Conservation (phyloP, 176 grass and related monocot species). For the Carex kokanica region DNA sequence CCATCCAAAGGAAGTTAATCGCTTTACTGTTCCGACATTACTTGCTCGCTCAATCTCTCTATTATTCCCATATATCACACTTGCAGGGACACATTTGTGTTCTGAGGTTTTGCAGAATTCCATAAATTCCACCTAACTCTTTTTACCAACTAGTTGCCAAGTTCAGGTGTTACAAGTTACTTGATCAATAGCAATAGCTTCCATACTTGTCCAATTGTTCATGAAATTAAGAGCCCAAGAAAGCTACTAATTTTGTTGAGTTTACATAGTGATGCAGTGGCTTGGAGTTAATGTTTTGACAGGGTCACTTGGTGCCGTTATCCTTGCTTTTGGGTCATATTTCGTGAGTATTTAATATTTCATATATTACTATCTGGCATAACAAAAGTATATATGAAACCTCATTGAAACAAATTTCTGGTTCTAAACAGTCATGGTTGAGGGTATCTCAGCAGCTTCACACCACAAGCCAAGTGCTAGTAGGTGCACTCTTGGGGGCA, state of each 20-base stretch:
- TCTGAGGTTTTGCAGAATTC: neutral
- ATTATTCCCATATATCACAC: neutral
- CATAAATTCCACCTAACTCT: neutral
- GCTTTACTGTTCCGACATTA: neutral
- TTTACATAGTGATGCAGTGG: conserved; percentile 53
- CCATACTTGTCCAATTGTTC: neutral
- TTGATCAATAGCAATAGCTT: neutral
- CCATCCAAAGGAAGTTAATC: neutral
- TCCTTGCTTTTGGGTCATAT: conserved; percentile 45
- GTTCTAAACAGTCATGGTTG: conserved; percentile 63
- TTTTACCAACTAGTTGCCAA: neutral
- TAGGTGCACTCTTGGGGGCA: conserved; percentile 56
- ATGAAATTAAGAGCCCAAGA: neutral
- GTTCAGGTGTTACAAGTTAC: neutral
- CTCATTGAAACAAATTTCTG: conserved; percentile 23
- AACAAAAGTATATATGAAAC: neutral
- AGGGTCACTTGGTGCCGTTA: conserved; percentile 37
- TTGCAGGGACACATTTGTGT: neutral
- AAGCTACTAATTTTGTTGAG: neutral
- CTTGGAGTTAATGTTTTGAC: conserved; percentile 45
- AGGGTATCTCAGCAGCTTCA: conserved; percentile 76
- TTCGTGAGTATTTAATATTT: conserved; percentile 51
- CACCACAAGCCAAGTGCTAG: conserved; percentile 65
- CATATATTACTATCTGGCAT: neutral
- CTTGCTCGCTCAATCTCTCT: neutral